These are phyloP conservation scores for Penicillium sp. DNA, from an alignment of 2,329 filamentous ascomycete species.

Conservation along the genomic window DNA sequence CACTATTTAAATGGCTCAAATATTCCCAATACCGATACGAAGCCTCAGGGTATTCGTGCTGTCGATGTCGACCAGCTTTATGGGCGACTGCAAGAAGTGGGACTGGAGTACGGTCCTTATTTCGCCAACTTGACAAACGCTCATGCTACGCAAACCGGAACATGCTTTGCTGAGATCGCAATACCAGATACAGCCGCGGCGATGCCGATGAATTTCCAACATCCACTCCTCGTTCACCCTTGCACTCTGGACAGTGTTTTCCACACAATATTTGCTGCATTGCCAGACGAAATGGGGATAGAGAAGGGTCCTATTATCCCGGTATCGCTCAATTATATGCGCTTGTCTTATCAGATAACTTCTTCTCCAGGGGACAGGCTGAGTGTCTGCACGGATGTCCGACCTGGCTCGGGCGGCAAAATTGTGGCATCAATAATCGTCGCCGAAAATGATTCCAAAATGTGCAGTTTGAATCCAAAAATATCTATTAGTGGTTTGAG, in stretches of 20 bases:
- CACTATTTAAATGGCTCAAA: neutral
- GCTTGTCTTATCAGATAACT: slow-evolving; percentile 11
- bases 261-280: slow-evolving; percentile 30
- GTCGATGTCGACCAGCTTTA: slow-evolving; percentile 32
- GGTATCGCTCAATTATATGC: slow-evolving; percentile 26
- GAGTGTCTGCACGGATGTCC: slow-evolving; percentile 15
- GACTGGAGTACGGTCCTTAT: slow-evolving; percentile 34
- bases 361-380: slow-evolving; percentile 13
- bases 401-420: neutral
- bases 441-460: neutral
- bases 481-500: slow-evolving; percentile 20
- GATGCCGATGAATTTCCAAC: slow-evolving; percentile 35
- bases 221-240: slow-evolving; percentile 35
- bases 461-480: slow-evolving; percentile 1
- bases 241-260: slow-evolving; percentile 37
- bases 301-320: slow-evolving; percentile 25
- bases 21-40: neutral
- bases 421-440: slow-evolving; percentile 21
- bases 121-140: slow-evolving; percentile 31
- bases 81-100: slow-evolving; percentile 23
- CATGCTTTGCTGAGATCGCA: slow-evolving; percentile 25
- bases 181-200: slow-evolving; percentile 29
- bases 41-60: slow-evolving; percentile 10
- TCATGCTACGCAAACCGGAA: slow-evolving; percentile 6
- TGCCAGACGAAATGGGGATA: slow-evolving; percentile 13